Conservation (phyloP, 2,329 filamentous ascomycete genomes). For the Monilinia fructigena region DNA sequence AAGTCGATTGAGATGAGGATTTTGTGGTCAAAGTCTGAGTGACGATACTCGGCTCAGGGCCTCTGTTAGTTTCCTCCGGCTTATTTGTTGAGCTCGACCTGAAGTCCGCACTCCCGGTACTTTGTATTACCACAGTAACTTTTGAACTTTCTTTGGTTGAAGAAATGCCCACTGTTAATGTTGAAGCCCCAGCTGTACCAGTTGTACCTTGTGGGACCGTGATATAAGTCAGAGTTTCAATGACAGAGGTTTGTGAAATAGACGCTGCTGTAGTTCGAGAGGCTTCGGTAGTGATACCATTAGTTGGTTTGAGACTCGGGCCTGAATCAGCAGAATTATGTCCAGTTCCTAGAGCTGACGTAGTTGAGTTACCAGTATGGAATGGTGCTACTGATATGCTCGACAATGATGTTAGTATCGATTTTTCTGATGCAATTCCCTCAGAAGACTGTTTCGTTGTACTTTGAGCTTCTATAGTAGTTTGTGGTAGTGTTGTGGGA, state of each 20-base stretch:
- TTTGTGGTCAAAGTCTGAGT: background rate
- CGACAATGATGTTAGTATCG: background rate
- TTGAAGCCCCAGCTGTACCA: background rate
- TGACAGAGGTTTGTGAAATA: background rate
- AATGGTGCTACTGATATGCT: slow-evolving; percentile 8
- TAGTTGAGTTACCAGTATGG: background rate
- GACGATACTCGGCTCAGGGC: background rate
- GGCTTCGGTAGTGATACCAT: background rate
- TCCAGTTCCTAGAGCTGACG: too few relatives aligned
- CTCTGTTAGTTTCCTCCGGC: too few relatives aligned
- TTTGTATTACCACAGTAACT: background rate
- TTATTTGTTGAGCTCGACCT: background rate
- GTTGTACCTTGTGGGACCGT: background rate
- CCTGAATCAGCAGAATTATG: background rate
- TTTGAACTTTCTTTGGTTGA: background rate
- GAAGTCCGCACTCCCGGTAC: background rate
- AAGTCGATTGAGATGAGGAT: background rate
- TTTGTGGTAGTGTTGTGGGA: background rate
- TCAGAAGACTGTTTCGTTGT: background rate
- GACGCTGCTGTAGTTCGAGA: background rate
- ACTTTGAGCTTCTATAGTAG: background rate
- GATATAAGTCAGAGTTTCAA: background rate
- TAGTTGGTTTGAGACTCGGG: background rate
- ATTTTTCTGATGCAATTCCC: background rate
- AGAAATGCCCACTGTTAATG: too few relatives aligned